phyloP scores from a whole-genome alignment of 768 basidiomycete genomes.

The Hysterangium stoloniferum region DNA sequence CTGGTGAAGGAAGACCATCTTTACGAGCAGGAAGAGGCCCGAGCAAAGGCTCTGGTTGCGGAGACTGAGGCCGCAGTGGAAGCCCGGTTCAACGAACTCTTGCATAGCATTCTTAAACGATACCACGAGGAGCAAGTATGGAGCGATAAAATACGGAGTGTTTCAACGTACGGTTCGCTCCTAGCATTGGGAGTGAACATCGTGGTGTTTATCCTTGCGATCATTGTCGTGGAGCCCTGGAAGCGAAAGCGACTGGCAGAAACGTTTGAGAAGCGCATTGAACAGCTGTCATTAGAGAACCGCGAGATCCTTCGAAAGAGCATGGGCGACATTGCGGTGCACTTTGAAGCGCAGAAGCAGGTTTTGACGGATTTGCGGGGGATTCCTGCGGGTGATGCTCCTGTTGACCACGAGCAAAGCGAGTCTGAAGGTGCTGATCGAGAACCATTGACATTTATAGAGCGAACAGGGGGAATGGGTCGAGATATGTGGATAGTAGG shows the following conservation, averaged over 20 bases:
- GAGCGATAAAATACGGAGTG: constrained; percentile 97
- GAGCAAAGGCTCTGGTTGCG: constrained; percentile 58
- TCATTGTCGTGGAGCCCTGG: constrained; percentile 93
- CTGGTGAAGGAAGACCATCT: constrained; percentile 88
- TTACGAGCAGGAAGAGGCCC: constrained; percentile 70
- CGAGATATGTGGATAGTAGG: constrained; percentile 1
- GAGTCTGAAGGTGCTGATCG: neutral
- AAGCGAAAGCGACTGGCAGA: constrained; percentile 80
- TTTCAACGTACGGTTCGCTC: constrained; percentile 88
- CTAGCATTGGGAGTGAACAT: constrained; percentile 83
- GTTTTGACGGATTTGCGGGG: constrained; percentile 9
- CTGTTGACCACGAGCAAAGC: neutral
- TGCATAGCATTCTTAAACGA: constrained; percentile 74
- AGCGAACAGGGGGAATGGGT: neutral
- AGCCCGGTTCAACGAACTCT: constrained; percentile 76
- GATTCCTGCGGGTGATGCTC: too few species aligned
- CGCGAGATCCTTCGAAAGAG: constrained; percentile 21
- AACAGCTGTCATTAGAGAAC: constrained; percentile 44
- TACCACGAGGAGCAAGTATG: constrained; percentile 99
- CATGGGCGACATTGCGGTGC: constrained; percentile 13
- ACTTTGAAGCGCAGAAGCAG: constrained; percentile 16
- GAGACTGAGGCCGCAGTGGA: constrained; percentile 77
- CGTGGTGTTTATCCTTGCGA: constrained; percentile 83
- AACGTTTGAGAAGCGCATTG: constrained; percentile 82
- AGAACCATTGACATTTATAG: neutral